Conservation (phyloP, 2,329 filamentous ascomycete species). For the Colletotrichum aenigma region DNA sequence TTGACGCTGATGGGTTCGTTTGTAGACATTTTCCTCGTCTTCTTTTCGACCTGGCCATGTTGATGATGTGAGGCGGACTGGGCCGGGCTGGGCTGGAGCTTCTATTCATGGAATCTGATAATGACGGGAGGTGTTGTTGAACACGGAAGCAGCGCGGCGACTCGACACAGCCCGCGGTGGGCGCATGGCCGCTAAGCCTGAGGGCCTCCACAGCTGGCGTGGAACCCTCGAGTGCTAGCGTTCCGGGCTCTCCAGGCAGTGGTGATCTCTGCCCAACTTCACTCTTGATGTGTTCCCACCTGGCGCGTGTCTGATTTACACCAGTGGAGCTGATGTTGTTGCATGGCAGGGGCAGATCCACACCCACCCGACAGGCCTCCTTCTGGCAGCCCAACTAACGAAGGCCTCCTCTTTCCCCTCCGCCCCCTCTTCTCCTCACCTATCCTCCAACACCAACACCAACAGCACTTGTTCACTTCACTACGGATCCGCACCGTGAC, state of each 20-base stretch:
- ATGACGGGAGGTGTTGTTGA: neutral
- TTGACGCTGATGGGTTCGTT: neutral
- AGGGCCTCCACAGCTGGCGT: neutral
- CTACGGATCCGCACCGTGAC: neutral
- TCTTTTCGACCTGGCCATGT: neutral
- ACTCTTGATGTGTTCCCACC: neutral
- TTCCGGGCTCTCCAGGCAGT: neutral
- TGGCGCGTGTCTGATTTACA: neutral
- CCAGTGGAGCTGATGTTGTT: neutral
- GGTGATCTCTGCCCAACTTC: neutral
- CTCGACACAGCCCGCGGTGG: neutral
- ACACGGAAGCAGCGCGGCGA: neutral
- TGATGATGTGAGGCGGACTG: neutral
- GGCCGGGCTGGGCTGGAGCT: neutral
- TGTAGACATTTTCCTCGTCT: neutral
- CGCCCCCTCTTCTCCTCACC: neutral
- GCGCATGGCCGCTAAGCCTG: neutral
- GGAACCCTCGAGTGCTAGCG: neutral
- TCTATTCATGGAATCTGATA: neutral
- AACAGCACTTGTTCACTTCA: neutral
- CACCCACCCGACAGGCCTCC: neutral
- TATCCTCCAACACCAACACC: neutral
- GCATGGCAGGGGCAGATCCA: slow-evolving; percentile 1
- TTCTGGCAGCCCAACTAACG: neutral
- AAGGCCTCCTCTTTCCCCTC: neutral